Conservation (phyloP, 108 stramenopile genomes). For the Skeletonema tropicum region DNA sequence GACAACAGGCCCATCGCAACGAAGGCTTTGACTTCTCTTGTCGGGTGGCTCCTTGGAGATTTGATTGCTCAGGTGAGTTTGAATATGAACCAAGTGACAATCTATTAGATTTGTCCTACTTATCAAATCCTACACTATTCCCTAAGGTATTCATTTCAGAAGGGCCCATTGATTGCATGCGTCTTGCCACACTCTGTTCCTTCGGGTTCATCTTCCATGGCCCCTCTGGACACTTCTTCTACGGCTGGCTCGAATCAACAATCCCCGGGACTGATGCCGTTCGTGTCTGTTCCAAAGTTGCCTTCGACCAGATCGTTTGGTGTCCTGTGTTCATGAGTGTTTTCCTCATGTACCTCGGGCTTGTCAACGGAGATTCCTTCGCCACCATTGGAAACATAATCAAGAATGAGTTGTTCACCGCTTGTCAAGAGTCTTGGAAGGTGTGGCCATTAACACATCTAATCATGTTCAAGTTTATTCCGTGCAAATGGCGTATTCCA, state of each 20-base stretch:
- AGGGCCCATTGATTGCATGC: constrained; percentile 91
- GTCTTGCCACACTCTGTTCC: constrained; percentile 89
- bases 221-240: constrained; percentile 98
- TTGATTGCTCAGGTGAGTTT: constrained; percentile 96
- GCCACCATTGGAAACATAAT: constrained; percentile 88
- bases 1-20: constrained; percentile 91
- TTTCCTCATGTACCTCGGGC: constrained; percentile 97
- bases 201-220: constrained; percentile 98
- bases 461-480: constrained; percentile 97
- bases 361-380: constrained; percentile 90
- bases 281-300: constrained; percentile 89
- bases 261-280: constrained; percentile 83
- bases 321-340: constrained; percentile 96
- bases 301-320: constrained; percentile 94
- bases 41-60: constrained; percentile 96
- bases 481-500: constrained; percentile 93
- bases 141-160: constrained; percentile 88
- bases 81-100: no score
- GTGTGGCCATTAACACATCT: constrained; percentile 97
- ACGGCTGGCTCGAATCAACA: constrained; percentile 93
- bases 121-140: no score
- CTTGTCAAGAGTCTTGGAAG: constrained; percentile 97
- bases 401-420: constrained; percentile 90
- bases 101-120: constrained; percentile 11
- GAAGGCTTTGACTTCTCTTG: constrained; percentile 95